These are phyloP conservation scores for Ophioceras dolichostomum DNA, from an alignment of 2,329 filamentous ascomycete genomes.

Conservation along the genomic window DNA sequence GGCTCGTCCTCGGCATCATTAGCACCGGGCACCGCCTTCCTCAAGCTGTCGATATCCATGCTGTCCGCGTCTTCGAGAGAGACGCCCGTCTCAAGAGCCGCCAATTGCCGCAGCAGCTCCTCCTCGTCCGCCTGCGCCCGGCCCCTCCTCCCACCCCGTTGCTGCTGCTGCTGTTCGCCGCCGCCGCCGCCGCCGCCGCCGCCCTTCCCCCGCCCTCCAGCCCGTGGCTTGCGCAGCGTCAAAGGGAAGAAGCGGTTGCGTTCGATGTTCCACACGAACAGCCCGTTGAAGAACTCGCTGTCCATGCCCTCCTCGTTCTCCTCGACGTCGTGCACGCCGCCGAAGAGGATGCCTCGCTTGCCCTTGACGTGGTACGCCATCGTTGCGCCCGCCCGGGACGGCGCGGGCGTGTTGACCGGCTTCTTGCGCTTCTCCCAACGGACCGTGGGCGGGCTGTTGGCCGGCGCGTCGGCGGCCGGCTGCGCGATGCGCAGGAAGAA, in stretches of 20 bases:
- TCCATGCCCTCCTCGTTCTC: conserved; percentile 91
- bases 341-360: conserved; percentile 73
- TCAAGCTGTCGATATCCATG: conserved; percentile 32
- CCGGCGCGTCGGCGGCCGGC: conserved; percentile 52
- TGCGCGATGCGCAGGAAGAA: conserved; percentile 80
- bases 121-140: conserved; percentile 84
- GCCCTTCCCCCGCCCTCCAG: conserved; percentile 44
- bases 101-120: conserved; percentile 76
- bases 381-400: conserved; percentile 74
- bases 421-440: conserved; percentile 91
- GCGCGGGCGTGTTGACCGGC: conserved; percentile 78
- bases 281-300: conserved; percentile 87
- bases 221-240: conserved; percentile 59
- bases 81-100: conserved; percentile 67
- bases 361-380: conserved; percentile 85
- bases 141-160: conserved; percentile 48
- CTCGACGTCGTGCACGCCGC: conserved; percentile 88
- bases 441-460: conserved; percentile 56
- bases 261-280: conserved; percentile 92
- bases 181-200: conserved; percentile 16
- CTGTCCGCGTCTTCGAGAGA: conserved; percentile 41
- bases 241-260: conserved; percentile 90
- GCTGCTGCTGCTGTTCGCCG: conserved; percentile 28
- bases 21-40: conserved; percentile 14
- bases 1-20: conserved; percentile 39